These are phyloP conservation scores for Acanthamoeba sp. DNA, from an alignment of 208 protist species.

Conservation along the genomic window DNA sequence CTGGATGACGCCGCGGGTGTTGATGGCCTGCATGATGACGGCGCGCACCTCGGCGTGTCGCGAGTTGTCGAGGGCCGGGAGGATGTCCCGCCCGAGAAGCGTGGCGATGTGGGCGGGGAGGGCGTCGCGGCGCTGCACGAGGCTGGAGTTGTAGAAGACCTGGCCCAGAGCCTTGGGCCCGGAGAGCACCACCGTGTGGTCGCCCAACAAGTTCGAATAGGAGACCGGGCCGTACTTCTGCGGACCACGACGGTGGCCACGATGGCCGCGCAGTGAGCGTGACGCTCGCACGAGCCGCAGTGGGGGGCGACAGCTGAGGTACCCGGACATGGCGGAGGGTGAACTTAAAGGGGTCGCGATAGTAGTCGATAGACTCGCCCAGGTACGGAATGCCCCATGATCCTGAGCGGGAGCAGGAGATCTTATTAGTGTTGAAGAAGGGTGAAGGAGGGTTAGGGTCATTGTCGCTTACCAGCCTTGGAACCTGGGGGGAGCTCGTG, in stretches of 20 bases:
- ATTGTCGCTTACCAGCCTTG: background rate
- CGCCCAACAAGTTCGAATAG: background rate
- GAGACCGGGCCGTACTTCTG: slow-evolving; percentile 23
- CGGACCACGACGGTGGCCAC: background rate
- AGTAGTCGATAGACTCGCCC: slow-evolving; percentile 27
- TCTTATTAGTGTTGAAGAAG: background rate
- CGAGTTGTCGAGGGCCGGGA: background rate
- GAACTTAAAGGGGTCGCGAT: slow-evolving; percentile 43
- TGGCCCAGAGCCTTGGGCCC: slow-evolving; percentile 3
- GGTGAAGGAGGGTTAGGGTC: background rate
- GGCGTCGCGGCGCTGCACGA: slow-evolving; percentile 21
- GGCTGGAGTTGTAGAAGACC: slow-evolving; percentile 26
- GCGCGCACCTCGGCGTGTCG: slow-evolving; percentile 22
- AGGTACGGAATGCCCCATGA: slow-evolving; percentile 46
- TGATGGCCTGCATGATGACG: slow-evolving; percentile 55
- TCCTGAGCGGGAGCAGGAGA: background rate
- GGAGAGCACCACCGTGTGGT: background rate
- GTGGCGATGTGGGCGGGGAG: background rate
- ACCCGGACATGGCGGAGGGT: background rate
- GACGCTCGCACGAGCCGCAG: background rate
- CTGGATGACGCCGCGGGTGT: background rate
- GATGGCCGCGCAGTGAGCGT: no score
- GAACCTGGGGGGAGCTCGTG: background rate
- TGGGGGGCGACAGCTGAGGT: background rate
- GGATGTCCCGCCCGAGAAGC: background rate